Evolutionary conservation across 257 asterid species (phyloP).

Genomic region (Penstemon newberryi): DNA sequence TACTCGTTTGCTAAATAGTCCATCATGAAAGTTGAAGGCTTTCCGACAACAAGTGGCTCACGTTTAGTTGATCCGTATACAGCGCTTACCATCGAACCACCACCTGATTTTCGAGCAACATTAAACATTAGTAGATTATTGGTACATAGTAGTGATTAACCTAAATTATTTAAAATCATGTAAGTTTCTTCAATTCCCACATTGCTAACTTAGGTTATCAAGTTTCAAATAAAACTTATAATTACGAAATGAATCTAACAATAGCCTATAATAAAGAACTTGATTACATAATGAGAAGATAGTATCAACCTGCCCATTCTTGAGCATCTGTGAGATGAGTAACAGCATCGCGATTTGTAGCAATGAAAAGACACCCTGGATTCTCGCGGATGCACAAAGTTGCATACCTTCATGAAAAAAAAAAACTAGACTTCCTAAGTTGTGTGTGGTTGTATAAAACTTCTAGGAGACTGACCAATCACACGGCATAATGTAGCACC

Average conservation of each 20-base stretch:
- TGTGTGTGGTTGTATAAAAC: no score
- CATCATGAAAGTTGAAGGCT: constrained; percentile 98
- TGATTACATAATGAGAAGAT: no score
- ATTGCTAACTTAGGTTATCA: no score
- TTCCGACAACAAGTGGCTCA: constrained; percentile 93
- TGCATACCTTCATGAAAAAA: constrained; percentile 68
- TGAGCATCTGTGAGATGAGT: constrained; percentile 99
- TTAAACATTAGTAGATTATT: not conserved
- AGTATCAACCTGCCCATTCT: constrained; percentile 94
- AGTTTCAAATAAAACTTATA: no score
- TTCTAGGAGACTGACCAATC: no score
- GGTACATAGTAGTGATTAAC: no score
- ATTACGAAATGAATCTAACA: no score
- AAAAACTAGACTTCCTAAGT: constrained; percentile 16
- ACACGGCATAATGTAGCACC: no score
- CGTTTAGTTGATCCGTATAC: constrained; percentile 80
- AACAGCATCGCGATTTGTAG: constrained; percentile 97
- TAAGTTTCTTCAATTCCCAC: no score
- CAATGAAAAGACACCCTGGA: constrained; percentile 95
- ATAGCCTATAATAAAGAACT: no score
- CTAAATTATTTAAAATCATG: no score
- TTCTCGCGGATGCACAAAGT: constrained; percentile 96
- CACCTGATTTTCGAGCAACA: constrained; percentile 47
- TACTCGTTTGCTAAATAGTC: constrained; percentile 88
- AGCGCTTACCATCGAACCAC: constrained; percentile 94